A percentile compares a stretch with the other conserved stretches of the same genome.
Evolutionary conservation across 129 eudicot genomes (phyloP).

Genomic region (Flaveria brownii): DNA sequence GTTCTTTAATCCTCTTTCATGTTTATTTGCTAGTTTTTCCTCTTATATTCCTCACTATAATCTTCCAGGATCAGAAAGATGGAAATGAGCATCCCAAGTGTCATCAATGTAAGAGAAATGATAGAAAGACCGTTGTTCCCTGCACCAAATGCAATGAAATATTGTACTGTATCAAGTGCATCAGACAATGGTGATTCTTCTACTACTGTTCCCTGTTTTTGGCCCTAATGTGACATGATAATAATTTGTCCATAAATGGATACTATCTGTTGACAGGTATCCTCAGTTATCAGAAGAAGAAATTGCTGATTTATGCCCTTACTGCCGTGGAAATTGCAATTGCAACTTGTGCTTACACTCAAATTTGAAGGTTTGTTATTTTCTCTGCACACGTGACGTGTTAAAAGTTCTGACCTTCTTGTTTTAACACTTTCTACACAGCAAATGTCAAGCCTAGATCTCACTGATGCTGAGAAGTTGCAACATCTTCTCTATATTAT

Average conservation of each 20-base stretch:
- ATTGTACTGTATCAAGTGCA: slow-evolving; percentile 69
- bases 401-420: slow-evolving; percentile 18
- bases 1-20: slow-evolving; percentile 8
- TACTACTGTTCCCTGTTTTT: slow-evolving; percentile 6
- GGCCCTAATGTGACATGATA: slow-evolving; percentile 6
- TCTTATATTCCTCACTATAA: slow-evolving; percentile 20
- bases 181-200: slow-evolving; percentile 59
- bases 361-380: slow-evolving; percentile 31
- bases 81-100: slow-evolving; percentile 43
- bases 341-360: slow-evolving; percentile 42
- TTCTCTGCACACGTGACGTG: slow-evolving; percentile 5
- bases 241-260: not conserved
- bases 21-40: slow-evolving; percentile 16
- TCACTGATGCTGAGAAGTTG: slow-evolving; percentile 49
- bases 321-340: slow-evolving; percentile 42
- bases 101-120: slow-evolving; percentile 75
- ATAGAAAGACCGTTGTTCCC: slow-evolving; percentile 62
- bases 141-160: slow-evolving; percentile 62
- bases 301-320: slow-evolving; percentile 36
- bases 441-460: slow-evolving; percentile 56
- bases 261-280: slow-evolving; percentile 38
- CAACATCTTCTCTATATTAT: slow-evolving; percentile 62
- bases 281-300: slow-evolving; percentile 43
- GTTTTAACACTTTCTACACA: slow-evolving; percentile 6
- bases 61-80: slow-evolving; percentile 36